These are phyloP conservation scores for Emergomyces pasteurianus DNA, from an alignment of 2,329 filamentous ascomycete species.

Conservation along the genomic window DNA sequence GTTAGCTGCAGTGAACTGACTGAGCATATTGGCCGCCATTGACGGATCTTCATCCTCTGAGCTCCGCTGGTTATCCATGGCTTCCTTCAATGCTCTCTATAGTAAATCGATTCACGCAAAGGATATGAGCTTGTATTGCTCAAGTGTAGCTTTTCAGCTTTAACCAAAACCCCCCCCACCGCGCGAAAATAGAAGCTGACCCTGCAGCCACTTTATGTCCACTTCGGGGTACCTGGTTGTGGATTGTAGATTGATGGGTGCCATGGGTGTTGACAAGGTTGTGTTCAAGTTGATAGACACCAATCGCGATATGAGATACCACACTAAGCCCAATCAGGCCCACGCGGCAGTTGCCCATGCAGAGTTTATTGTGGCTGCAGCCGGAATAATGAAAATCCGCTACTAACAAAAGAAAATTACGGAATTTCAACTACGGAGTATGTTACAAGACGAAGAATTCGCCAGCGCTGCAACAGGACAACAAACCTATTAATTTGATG, in stretches of 20 bases:
- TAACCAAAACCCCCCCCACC: background rate
- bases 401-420: background rate
- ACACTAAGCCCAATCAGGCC: background rate
- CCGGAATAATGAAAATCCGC: background rate
- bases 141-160: background rate
- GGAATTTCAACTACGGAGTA: too few relatives aligned
- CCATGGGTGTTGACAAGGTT: too few relatives aligned
- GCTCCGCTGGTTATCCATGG: background rate
- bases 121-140: background rate
- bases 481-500: background rate
- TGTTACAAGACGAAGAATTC: too few relatives aligned
- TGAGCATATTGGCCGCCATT: conserved; percentile 7
- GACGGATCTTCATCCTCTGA: background rate
- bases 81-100: too few relatives aligned
- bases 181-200: background rate
- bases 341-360: background rate
- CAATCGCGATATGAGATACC: background rate
- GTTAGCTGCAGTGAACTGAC: conserved; percentile 8
- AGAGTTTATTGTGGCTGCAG: too few relatives aligned
- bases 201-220: background rate
- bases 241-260: background rate
- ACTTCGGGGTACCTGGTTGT: background rate
- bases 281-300: too few relatives aligned
- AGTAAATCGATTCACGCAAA: background rate
- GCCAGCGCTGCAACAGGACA: background rate